These are phyloP conservation scores for Euphorbia schlechtendalii DNA, from an alignment of 441 rosid genomes.

Conservation along the genomic window DNA sequence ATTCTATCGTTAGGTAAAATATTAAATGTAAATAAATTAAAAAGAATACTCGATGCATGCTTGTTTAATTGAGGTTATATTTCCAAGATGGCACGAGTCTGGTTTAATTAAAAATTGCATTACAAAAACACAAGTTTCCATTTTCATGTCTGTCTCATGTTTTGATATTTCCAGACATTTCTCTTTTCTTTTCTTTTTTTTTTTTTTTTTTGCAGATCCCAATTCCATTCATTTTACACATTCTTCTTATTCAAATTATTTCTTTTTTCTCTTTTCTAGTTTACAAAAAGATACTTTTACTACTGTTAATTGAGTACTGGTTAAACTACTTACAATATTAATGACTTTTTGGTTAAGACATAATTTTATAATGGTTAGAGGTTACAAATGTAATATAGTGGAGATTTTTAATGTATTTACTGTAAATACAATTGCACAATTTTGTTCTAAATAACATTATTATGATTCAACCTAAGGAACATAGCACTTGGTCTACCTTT, in stretches of 20 bases:
- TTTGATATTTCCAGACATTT: slow-evolving; percentile 27
- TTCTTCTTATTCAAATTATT: not conserved
- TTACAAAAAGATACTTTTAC: not conserved
- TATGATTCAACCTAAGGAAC: no score
- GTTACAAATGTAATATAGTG: no score
- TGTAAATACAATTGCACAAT: no score
- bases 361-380: no score
- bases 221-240: not conserved
- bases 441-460: no score
- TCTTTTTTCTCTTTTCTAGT: not conserved
- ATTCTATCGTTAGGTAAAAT: no score
- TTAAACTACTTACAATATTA: no score
- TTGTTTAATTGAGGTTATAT: slow-evolving; percentile 2
- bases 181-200: no score
- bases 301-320: no score
- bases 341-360: no score
- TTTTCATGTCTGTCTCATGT: slow-evolving; percentile 28
- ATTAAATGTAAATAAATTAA: not conserved
- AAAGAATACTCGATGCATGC: slow-evolving; percentile 14
- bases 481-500: no score
- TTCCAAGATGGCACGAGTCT: slow-evolving; percentile 40
- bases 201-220: slow-evolving; percentile 27
- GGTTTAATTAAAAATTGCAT: slow-evolving; percentile 4
- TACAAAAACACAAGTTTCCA: slow-evolving; percentile 22
- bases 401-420: no score